Percentiles rank a stretch among this genome's conserved stretches.
Conservation (phyloP, 257 asterid genomes). For the Scutellaria barbata region DNA sequence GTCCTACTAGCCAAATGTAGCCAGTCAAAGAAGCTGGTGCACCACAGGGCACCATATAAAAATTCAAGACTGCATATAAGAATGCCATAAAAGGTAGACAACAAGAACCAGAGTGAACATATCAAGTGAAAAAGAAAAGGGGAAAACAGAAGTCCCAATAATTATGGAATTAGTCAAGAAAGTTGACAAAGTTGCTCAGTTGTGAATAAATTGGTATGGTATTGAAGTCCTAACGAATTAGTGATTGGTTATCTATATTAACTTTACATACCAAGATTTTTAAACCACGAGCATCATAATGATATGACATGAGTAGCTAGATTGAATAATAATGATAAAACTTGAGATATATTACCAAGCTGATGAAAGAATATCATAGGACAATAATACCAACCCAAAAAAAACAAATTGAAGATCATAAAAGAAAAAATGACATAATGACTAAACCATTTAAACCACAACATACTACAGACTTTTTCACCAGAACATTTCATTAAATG, state of each 20-base stretch:
- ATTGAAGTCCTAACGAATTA: background rate
- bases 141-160: background rate
- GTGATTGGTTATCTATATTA: background rate
- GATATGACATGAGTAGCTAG: background rate
- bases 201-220: background rate
- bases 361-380: background rate
- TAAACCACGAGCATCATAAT: background rate
- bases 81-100: background rate
- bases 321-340: constrained; percentile 5
- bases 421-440: background rate
- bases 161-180: background rate
- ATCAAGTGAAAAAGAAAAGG: background rate
- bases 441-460: background rate
- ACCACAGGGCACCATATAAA: background rate
- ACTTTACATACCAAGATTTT: background rate
- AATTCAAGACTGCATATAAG: background rate
- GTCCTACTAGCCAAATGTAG: constrained; percentile 6
- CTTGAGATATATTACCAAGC: background rate
- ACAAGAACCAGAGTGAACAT: background rate
- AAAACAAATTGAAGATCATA: background rate
- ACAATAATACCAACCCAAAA: background rate
- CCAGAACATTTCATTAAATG: background rate
- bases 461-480: background rate
- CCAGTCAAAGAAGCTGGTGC: background rate
- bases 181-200: background rate